Percentiles rank a stretch among this genome's conserved stretches.
Evolutionary conservation across 176 grass and related monocot species (phyloP).

Genomic region (Bromus sterilis): DNA sequence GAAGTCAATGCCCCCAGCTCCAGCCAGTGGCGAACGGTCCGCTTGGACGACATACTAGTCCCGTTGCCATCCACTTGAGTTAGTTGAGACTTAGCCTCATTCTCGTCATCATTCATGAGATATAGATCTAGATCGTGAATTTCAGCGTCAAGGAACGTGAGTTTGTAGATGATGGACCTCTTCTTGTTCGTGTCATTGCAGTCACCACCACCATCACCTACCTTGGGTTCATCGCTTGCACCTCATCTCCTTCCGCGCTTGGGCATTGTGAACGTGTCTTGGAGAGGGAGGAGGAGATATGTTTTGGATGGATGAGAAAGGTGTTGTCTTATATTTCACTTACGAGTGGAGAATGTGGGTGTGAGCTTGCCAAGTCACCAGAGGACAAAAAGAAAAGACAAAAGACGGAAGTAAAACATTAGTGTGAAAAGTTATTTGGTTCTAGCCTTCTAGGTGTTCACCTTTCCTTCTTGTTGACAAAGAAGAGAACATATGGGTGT

Average conservation of each 20-base stretch:
- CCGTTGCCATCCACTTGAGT: not conserved
- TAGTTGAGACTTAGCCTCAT: not conserved
- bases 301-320: not conserved
- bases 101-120: not conserved
- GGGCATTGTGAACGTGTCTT: not conserved
- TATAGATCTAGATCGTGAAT: constrained; percentile 15
- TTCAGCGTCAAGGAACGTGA: not conserved
- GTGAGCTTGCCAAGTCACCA: not conserved
- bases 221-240: not conserved
- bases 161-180: not conserved
- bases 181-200: constrained; percentile 6
- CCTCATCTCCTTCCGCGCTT: not conserved
- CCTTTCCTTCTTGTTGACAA: not conserved
- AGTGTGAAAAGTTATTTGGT: not conserved
- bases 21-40: not conserved
- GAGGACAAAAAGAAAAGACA: not conserved
- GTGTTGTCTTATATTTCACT: not conserved
- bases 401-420: not conserved
- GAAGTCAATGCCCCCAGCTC: not conserved
- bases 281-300: not conserved
- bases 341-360: not conserved
- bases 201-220: not conserved
- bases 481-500: not conserved
- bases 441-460: not conserved
- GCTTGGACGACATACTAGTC: not conserved